phyloP scores from a whole-genome alignment of 176 grass and related monocot species.

The Oryza meridionalis region DNA sequence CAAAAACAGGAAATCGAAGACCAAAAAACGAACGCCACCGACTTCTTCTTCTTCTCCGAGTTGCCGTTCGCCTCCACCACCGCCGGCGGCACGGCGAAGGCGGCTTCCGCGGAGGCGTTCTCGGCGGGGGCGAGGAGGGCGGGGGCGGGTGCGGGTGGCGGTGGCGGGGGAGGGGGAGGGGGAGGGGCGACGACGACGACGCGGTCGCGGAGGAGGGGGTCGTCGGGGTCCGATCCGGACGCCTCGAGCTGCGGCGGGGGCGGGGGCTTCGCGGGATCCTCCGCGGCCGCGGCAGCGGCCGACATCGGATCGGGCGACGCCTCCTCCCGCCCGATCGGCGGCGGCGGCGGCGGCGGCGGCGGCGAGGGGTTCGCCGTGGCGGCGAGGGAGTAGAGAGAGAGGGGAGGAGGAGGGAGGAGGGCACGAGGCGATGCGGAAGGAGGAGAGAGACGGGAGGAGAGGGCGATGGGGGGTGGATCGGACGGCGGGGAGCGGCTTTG shows the following conservation, averaged over 20 bases:
- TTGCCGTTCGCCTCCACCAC: slow-evolving; percentile 45
- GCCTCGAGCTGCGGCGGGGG: slow-evolving; percentile 17
- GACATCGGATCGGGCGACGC: slow-evolving; percentile 41
- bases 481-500: slow-evolving; percentile 26
- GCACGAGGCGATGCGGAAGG: slow-evolving; percentile 25
- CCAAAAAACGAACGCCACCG: slow-evolving; percentile 23
- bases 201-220: background rate
- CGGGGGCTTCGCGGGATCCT: background rate
- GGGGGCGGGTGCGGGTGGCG: background rate
- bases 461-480: slow-evolving; percentile 6
- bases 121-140: background rate
- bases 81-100: background rate
- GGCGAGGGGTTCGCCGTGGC: slow-evolving; percentile 44
- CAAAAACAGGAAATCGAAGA: slow-evolving; percentile 43
- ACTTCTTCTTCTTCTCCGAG: slow-evolving; percentile 61
- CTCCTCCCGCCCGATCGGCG: slow-evolving; percentile 37
- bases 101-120: no score
- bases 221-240: slow-evolving; percentile 44
- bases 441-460: background rate
- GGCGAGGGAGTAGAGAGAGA: slow-evolving; percentile 2
- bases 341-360: background rate
- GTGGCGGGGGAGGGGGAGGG: background rate
- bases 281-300: background rate
- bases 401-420: background rate
- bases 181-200: background rate